phyloP scores from a whole-genome alignment of 352 stramenopile genomes.

The Phytophthora hibernalis region DNA sequence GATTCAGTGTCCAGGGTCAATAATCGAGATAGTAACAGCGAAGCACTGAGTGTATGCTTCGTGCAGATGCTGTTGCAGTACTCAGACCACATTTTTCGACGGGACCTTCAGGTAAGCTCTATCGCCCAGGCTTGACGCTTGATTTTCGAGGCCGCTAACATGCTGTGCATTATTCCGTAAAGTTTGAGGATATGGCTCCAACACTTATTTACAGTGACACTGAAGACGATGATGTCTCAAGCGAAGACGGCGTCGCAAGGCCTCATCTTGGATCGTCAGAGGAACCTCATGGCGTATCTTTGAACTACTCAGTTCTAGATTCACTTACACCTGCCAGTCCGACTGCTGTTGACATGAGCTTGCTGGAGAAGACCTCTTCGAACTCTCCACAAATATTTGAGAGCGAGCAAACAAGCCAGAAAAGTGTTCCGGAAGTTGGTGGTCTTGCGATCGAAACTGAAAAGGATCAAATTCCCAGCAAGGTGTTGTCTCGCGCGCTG shows the following conservation, averaged over 20 bases:
- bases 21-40: slow-evolving; percentile 9
- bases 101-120: slow-evolving; percentile 50
- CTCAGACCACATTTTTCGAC: slow-evolving; percentile 77
- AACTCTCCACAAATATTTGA: not conserved
- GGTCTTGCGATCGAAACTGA: not conserved
- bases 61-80: slow-evolving; percentile 62
- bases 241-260: slow-evolving; percentile 33
- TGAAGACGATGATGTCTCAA: slow-evolving; percentile 60
- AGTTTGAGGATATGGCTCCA: slow-evolving; percentile 34
- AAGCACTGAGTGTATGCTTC: slow-evolving; percentile 61
- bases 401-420: slow-evolving; percentile 2
- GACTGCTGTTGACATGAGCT: not conserved
- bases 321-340: slow-evolving; percentile 7
- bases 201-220: slow-evolving; percentile 60
- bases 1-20: not conserved
- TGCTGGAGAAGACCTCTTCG: not conserved
- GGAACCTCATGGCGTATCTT: slow-evolving; percentile 1
- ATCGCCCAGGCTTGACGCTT: not conserved
- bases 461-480: not conserved
- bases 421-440: not conserved
- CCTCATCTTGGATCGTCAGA: slow-evolving; percentile 2
- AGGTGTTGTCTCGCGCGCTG: slow-evolving; percentile 12
- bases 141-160: not conserved
- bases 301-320: slow-evolving; percentile 14
- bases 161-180: not conserved